Percentiles rank a stretch among this genome's conserved stretches.
Conservation (phyloP, 805 yeast species). For the Starmerella geochares region DNA sequence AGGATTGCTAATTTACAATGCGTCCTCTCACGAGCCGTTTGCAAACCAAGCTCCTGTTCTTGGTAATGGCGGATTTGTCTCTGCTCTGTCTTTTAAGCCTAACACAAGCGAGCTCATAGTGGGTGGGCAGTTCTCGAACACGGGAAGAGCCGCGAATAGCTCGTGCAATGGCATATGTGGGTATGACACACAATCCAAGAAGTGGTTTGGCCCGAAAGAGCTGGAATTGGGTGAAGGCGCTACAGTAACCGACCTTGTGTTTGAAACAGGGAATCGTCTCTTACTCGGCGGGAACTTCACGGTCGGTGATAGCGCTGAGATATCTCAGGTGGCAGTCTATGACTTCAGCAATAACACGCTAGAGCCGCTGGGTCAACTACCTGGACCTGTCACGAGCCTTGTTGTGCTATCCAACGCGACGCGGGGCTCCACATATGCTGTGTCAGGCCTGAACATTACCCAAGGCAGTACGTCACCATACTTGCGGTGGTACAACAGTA, state of each 20-base stretch:
- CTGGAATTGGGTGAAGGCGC: conserved; percentile 7
- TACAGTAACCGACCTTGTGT: conserved; percentile 24
- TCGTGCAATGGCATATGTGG: conserved; percentile 38
- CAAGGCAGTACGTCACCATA: not conserved
- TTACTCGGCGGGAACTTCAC: conserved; percentile 49
- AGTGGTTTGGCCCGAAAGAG: conserved; percentile 7
- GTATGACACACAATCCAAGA: conserved; percentile 40
- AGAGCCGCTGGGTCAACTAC: conserved; percentile 35
- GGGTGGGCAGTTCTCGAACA: conserved; percentile 14
- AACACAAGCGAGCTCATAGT: conserved; percentile 12
- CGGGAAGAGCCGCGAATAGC: not conserved
- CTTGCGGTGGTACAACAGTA: conserved; percentile 7
- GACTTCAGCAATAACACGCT: conserved; percentile 40
- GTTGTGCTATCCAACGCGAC: conserved; percentile 15
- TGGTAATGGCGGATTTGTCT: not conserved
- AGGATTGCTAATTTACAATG: conserved; percentile 9
- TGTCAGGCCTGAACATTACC: not conserved
- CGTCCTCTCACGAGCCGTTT: not conserved
- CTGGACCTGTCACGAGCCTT: conserved; percentile 26
- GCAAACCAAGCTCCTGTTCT: conserved; percentile 12
- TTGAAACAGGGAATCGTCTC: conserved; percentile 35
- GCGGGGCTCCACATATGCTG: conserved; percentile 1
- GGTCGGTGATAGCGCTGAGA: conserved; percentile 30
- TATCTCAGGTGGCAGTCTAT: conserved; percentile 42
- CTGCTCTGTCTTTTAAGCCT: conserved; percentile 13